phyloP scores from a whole-genome alignment of 371 early-diverging fungal species.

The Lichtheimia hyalospora region DNA sequence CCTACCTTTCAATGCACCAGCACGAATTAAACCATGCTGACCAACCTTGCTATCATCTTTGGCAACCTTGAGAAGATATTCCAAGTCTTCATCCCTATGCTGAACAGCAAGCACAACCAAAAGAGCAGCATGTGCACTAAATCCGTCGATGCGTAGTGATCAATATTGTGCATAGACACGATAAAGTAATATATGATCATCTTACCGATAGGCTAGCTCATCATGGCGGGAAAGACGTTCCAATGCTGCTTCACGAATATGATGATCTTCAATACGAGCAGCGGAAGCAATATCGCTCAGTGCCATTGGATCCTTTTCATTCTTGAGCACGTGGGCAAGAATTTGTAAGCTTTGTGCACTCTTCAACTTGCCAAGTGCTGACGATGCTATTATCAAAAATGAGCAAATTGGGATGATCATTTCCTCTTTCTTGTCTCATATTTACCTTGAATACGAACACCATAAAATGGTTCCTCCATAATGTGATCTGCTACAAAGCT shows the following conservation, averaged over 20 bases:
- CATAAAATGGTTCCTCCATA: slow-evolving; percentile 42
- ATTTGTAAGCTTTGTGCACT: slow-evolving; percentile 38
- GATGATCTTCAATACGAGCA: slow-evolving; percentile 28
- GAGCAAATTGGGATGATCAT: background rate
- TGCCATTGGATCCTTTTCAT: slow-evolving; percentile 44
- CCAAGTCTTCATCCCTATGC: slow-evolving; percentile 39
- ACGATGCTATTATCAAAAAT: slow-evolving; percentile 22
- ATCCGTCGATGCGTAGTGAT: background rate
- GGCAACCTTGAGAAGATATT: slow-evolving; percentile 33
- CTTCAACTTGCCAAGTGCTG: slow-evolving; percentile 32
- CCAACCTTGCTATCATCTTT: slow-evolving; percentile 38
- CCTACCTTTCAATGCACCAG: slow-evolving; percentile 36
- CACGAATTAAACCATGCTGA: slow-evolving; percentile 37
- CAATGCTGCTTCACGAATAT: slow-evolving; percentile 37
- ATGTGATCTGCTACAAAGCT: slow-evolving; percentile 37
- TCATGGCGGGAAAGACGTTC: slow-evolving; percentile 25
- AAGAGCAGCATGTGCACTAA: slow-evolving; percentile 33
- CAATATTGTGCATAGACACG: background rate
- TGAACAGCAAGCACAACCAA: slow-evolving; percentile 41
- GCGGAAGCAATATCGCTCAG: slow-evolving; percentile 19
- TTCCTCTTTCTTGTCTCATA: too few species aligned
- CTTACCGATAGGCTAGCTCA: slow-evolving; percentile 31
- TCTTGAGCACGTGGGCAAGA: slow-evolving; percentile 39
- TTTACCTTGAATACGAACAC: slow-evolving; percentile 41
- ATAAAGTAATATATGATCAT: background rate